Evolutionary conservation across 2,329 filamentous ascomycete genomes (phyloP).

Genomic region (Penicillium verrucosum): DNA sequence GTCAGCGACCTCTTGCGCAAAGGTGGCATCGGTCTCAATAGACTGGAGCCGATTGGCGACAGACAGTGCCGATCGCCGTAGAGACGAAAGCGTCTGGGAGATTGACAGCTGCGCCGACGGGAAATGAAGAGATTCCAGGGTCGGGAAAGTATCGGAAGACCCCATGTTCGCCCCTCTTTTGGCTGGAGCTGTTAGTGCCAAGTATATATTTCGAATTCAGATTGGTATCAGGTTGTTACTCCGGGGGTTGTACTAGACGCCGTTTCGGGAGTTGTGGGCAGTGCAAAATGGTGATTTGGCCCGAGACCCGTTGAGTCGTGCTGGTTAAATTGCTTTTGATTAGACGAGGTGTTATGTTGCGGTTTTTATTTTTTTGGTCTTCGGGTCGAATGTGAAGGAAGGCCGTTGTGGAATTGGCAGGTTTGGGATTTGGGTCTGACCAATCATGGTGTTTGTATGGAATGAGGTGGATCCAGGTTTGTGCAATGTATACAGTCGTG

Average conservation of each 20-base stretch:
- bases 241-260: slow-evolving; percentile 5
- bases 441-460: slow-evolving; percentile 11
- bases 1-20: slow-evolving; percentile 60
- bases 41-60: slow-evolving; percentile 78
- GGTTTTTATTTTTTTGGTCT: not conserved
- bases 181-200: not conserved
- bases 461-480: not conserved
- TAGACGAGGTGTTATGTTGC: not conserved
- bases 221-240: slow-evolving; percentile 7
- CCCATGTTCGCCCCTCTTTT: slow-evolving; percentile 22
- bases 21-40: slow-evolving; percentile 71
- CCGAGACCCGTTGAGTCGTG: not conserved
- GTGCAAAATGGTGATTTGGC: not conserved
- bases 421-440: slow-evolving; percentile 9
- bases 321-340: not conserved
- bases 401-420: slow-evolving; percentile 13
- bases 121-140: slow-evolving; percentile 51
- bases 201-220: slow-evolving; percentile 7
- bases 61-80: slow-evolving; percentile 73
- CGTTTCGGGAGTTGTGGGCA: not conserved
- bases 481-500: slow-evolving; percentile 2
- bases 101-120: slow-evolving; percentile 60
- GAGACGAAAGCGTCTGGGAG: slow-evolving; percentile 64
- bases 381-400: not conserved
- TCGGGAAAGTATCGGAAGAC: slow-evolving; percentile 31